Percentiles rank a stretch among this genome's conserved stretches.
Conservation (phyloP, 1,284 basidiomycete genomes). For the Coriolopsis trogii region DNA sequence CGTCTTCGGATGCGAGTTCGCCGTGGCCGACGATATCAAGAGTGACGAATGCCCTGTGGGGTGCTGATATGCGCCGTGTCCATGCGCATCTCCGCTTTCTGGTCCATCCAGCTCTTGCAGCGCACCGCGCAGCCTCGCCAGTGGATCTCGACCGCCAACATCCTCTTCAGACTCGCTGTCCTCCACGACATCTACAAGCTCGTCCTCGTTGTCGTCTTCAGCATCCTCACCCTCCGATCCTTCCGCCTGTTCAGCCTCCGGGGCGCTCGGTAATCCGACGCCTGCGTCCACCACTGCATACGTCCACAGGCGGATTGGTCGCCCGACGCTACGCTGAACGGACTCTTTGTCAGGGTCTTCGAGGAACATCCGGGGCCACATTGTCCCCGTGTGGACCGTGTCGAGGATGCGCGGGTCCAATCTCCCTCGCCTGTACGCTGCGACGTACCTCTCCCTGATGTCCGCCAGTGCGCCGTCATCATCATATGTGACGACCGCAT, state of each 20-base stretch:
- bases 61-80: slow-evolving; percentile 13
- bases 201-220: slow-evolving; percentile 51
- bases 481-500: slow-evolving; percentile 25
- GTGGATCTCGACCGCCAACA: slow-evolving; percentile 53
- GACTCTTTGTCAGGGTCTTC: slow-evolving; percentile 76
- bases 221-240: slow-evolving; percentile 36
- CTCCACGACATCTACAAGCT: slow-evolving; percentile 65
- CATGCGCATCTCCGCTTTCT: slow-evolving; percentile 26
- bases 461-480: slow-evolving; percentile 36
- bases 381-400: slow-evolving; percentile 59
- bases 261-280: slow-evolving; percentile 52
- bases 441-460: slow-evolving; percentile 52
- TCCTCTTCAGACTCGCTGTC: slow-evolving; percentile 44
- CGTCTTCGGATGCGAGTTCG: slow-evolving; percentile 36
- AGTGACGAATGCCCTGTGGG: slow-evolving; percentile 38
- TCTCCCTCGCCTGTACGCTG: slow-evolving; percentile 63
- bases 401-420: slow-evolving; percentile 64
- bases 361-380: slow-evolving; percentile 73
- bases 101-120: slow-evolving; percentile 56
- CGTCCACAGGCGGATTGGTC: slow-evolving; percentile 64
- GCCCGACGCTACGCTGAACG: slow-evolving; percentile 59
- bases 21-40: slow-evolving; percentile 35
- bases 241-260: slow-evolving; percentile 25
- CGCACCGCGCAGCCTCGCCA: slow-evolving; percentile 71
- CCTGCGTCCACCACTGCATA: slow-evolving; percentile 72